Evolutionary conservation across 1,139 yeast species (phyloP).

Genomic region (Sugiyamaella xylanicola): DNA sequence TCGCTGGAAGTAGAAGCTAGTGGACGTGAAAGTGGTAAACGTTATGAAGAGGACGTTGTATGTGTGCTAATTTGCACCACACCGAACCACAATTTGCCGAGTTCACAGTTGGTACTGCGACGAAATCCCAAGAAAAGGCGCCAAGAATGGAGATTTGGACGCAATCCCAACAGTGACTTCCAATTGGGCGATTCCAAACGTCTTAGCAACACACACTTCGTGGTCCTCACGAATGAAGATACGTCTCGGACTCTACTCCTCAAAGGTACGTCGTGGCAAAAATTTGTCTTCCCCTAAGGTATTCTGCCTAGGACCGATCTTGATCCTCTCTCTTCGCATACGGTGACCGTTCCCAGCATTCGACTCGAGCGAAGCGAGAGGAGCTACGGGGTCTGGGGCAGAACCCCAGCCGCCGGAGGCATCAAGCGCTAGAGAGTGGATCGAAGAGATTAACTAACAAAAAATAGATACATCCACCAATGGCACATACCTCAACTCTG

Average conservation of each 20-base stretch:
- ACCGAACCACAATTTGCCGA: slow-evolving; percentile 13
- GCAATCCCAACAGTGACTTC: slow-evolving; percentile 67
- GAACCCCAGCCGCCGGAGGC: slow-evolving; percentile 10
- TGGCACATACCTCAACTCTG: slow-evolving; percentile 84
- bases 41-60: slow-evolving; percentile 19
- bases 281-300: too few relatives aligned
- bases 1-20: not conserved
- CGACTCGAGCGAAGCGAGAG: not conserved
- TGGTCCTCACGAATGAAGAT: slow-evolving; percentile 25
- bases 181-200: slow-evolving; percentile 64
- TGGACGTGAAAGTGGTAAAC: not conserved
- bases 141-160: slow-evolving; percentile 70
- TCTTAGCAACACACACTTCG: slow-evolving; percentile 77
- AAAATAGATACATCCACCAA: slow-evolving; percentile 60
- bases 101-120: slow-evolving; percentile 20
- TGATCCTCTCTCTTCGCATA: not conserved
- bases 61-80: slow-evolving; percentile 25
- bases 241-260: slow-evolving; percentile 24
- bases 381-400: slow-evolving; percentile 7
- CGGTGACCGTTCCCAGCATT: not conserved
- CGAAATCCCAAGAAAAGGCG: slow-evolving; percentile 19
- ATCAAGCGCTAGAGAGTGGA: slow-evolving; percentile 1
- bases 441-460: too few relatives aligned
- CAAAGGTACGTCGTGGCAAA: slow-evolving; percentile 24
- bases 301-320: too few relatives aligned